phyloP scores from a whole-genome alignment of 768 basidiomycete genomes.

The Mrakia hoshinonis region DNA sequence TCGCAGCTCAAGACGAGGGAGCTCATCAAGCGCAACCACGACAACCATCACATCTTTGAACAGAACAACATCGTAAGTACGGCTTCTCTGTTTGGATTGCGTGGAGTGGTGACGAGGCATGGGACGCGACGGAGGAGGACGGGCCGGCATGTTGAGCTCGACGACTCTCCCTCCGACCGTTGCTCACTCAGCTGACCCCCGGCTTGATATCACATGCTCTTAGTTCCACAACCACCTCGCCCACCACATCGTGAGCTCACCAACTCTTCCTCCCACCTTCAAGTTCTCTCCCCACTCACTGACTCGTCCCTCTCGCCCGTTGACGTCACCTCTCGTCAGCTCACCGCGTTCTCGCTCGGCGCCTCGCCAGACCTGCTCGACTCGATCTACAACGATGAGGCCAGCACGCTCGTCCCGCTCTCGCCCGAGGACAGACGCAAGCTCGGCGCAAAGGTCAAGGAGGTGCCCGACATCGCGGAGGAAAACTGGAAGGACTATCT shows the following conservation, averaged over 20 bases:
- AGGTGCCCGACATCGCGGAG: conserved; percentile 13
- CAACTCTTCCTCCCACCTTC: not conserved
- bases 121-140: not conserved
- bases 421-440: conserved; percentile 3
- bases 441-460: conserved; percentile 1
- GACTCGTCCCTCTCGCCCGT: not conserved
- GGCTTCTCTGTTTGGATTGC: not conserved
- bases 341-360: conserved; percentile 18
- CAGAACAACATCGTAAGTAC: conserved; percentile 5
- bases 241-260: not conserved
- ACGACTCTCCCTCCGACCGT: not conserved
- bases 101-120: not conserved
- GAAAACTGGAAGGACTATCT: conserved; percentile 10
- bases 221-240: conserved; percentile 18
- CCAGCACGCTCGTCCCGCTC: conserved; percentile 12
- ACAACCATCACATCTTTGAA: conserved; percentile 6
- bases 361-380: conserved; percentile 4
- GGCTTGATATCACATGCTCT: not conserved
- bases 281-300: not conserved
- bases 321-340: not conserved
- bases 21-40: not conserved
- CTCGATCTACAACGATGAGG: conserved; percentile 3
- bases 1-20: not conserved
- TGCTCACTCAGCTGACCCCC: not conserved
- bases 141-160: not conserved